Percentiles rank a stretch among this genome's conserved stretches.
Evolutionary conservation across 202 grass and related monocot genomes (phyloP).

Genomic region (Zizania palustris): DNA sequence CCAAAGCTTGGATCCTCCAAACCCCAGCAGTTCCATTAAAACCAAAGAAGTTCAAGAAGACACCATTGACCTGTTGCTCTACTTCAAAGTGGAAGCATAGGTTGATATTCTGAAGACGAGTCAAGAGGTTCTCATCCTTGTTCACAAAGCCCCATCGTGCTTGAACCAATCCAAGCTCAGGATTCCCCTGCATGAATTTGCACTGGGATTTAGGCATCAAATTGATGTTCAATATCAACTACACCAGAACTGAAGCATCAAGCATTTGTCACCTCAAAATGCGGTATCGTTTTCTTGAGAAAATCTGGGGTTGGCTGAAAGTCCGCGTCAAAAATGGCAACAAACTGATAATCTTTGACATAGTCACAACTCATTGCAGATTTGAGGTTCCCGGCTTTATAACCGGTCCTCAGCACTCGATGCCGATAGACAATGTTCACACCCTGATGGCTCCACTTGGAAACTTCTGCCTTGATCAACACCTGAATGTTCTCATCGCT

Average conservation of each 20-base stretch:
- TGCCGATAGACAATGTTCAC: conserved; percentile 69
- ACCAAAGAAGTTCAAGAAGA: conserved; percentile 76
- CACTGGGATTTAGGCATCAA: neutral
- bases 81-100: conserved; percentile 84
- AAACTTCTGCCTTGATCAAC: conserved; percentile 66
- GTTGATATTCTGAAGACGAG: conserved; percentile 83
- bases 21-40: conserved; percentile 86
- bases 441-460: conserved; percentile 68
- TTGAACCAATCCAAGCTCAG: conserved; percentile 71
- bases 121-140: conserved; percentile 72
- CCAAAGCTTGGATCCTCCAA: conserved; percentile 80
- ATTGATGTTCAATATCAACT: neutral
- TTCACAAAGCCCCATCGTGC: conserved; percentile 77
- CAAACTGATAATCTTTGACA: conserved; percentile 75
- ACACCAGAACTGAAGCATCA: neutral
- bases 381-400: conserved; percentile 84
- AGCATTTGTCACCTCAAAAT: conserved; percentile 61
- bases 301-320: conserved; percentile 75
- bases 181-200: conserved; percentile 55
- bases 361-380: conserved; percentile 81
- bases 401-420: conserved; percentile 61
- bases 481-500: conserved; percentile 55
- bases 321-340: conserved; percentile 80
- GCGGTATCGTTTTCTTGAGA: conserved; percentile 76
- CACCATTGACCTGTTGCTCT: conserved; percentile 78